Evolutionary conservation across 805 yeast species (phyloP).

Genomic region (Myxozyma neglecta): DNA sequence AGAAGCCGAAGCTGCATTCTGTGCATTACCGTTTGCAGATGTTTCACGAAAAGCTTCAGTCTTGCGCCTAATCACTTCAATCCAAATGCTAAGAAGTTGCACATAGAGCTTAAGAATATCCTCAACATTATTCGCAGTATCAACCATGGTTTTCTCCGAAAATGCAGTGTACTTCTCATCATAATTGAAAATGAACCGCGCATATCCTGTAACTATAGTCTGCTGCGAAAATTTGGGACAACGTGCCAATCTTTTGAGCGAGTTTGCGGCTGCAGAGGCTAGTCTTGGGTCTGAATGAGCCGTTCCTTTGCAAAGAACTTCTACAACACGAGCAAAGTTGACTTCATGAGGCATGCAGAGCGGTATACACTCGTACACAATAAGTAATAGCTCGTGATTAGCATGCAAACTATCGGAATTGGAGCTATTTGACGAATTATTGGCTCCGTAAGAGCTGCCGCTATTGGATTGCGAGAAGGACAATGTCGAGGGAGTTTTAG

Average conservation of each 20-base stretch:
- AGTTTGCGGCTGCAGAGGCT: slow-evolving; percentile 59
- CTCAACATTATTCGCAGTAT: slow-evolving; percentile 32
- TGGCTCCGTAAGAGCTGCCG: not conserved
- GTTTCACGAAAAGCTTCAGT: slow-evolving; percentile 36
- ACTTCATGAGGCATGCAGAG: slow-evolving; percentile 59
- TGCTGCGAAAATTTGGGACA: slow-evolving; percentile 47
- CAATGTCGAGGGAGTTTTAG: slow-evolving; percentile 22
- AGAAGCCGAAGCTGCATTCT: not conserved
- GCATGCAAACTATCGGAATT: slow-evolving; percentile 33
- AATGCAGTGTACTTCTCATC: slow-evolving; percentile 50
- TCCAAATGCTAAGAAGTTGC: slow-evolving; percentile 80
- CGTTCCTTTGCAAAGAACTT: slow-evolving; percentile 72
- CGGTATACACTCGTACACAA: slow-evolving; percentile 70
- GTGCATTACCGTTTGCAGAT: slow-evolving; percentile 4
- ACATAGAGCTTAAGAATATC: slow-evolving; percentile 55
- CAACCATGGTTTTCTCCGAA: slow-evolving; percentile 8
- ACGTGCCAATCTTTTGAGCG: slow-evolving; percentile 69
- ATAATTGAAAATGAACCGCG: slow-evolving; percentile 75
- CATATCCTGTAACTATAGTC: slow-evolving; percentile 67
- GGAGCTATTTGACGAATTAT: not conserved
- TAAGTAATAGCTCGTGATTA: slow-evolving; percentile 64
- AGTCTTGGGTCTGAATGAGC: slow-evolving; percentile 66
- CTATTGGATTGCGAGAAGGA: slow-evolving; percentile 3
- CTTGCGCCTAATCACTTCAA: slow-evolving; percentile 55
- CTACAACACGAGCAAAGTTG: slow-evolving; percentile 65